Percentiles rank a stretch among this genome's conserved stretches.
These are phyloP conservation scores for Hypomontagnella monticulosa DNA, from an alignment of 495 filamentous ascomycete species.

Conservation along the genomic window DNA sequence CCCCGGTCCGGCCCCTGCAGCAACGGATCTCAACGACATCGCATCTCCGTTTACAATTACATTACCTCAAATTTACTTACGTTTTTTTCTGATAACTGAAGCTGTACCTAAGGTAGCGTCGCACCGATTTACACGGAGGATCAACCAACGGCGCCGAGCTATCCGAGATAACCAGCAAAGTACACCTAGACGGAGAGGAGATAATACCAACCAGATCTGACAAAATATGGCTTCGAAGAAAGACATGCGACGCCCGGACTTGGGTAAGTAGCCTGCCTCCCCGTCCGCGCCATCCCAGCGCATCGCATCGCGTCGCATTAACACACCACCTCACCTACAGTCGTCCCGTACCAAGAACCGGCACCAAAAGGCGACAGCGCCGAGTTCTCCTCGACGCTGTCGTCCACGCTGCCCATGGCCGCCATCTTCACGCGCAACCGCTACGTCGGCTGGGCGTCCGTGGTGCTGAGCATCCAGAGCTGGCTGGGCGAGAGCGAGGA, in stretches of 20 bases:
- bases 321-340: slow-evolving; percentile 43
- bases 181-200: too few relatives aligned
- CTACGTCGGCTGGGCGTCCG: slow-evolving; percentile 87
- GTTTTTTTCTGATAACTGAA: neutral
- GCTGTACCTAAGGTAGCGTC: neutral
- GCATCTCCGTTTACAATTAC: slow-evolving; percentile 20
- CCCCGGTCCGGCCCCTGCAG: slow-evolving; percentile 32
- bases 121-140: neutral
- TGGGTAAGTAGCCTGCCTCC: slow-evolving; percentile 65
- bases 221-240: slow-evolving; percentile 76
- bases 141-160: slow-evolving; percentile 9
- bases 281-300: slow-evolving; percentile 22
- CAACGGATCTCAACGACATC: slow-evolving; percentile 38
- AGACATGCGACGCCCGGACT: slow-evolving; percentile 85
- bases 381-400: slow-evolving; percentile 72
- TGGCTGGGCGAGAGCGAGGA: slow-evolving; percentile 89
- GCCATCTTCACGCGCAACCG: slow-evolving; percentile 93
- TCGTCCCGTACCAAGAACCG: slow-evolving; percentile 62
- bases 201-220: neutral
- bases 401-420: slow-evolving; percentile 90
- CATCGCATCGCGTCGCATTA: slow-evolving; percentile 20
- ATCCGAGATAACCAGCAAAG: slow-evolving; percentile 3
- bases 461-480: slow-evolving; percentile 83
- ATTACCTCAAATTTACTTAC: neutral
- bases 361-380: slow-evolving; percentile 53